Base-by-base conservation (phyloP, 2,329 filamentous ascomycete genomes). In the Davidsoniella virescens region DNA sequence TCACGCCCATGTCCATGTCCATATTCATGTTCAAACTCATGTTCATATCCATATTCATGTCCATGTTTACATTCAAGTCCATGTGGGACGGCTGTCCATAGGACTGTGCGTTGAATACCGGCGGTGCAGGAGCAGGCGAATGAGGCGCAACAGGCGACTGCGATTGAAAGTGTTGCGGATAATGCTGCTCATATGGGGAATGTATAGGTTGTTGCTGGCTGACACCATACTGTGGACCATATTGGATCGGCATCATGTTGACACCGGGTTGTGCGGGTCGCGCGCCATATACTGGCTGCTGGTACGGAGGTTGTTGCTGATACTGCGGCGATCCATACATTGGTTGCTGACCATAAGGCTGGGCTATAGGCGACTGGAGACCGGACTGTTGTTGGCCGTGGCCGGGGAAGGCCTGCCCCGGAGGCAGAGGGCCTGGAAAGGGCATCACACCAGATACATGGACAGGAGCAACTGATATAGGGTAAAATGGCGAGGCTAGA, bases 51-150 rank as follows among this genome's bases (percentile, higher is more conserved):
- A 55, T 64, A 62, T 20, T 62, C 58, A 29, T 59, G 60, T 52
- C 55, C 56, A 59, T 64, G 56, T 49, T 64, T 52, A 37, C 57
- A 56, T 14, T 41, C 12, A 52, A 16, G 9, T 33, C 18, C 44
- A 48, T 39, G 26, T 60, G 63, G 23, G 63, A 59, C 44, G 66
- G 61, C 39, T 63, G 62, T 36, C 60, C 57, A 16, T 65, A 61
- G 42, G 66, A 68, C 43, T 62, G 60, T 37, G 16, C 44, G 16
- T 50, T 48, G 18, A 47, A 50, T 7, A 43, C n/a, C 16, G 14
- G 33, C 8, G 29, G 29, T 29, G 38, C 16, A 16, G 41, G 20
- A 10, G 33, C 16, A 12, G 26, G 20, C 5, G 44, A 20, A 43
- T 49, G 47, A 20, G 47, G 29, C 40, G 41, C 29, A 12, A 41